phyloP scores from a whole-genome alignment of 768 basidiomycete species.

The Collybiopsis luxurians region DNA sequence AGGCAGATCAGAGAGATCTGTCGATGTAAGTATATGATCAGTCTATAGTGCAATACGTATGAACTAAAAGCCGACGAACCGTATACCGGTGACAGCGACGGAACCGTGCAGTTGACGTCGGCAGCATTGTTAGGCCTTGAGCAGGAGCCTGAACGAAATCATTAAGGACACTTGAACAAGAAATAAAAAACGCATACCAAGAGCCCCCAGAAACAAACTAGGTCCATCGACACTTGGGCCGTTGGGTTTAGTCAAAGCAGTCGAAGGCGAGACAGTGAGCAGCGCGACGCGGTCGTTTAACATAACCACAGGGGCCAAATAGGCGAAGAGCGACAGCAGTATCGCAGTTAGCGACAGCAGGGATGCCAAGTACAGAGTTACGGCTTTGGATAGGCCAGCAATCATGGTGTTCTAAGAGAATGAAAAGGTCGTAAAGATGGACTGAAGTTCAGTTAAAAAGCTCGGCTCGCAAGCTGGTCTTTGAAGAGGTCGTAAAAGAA shows the following conservation, averaged over 20 bases:
- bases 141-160: constrained; percentile 59
- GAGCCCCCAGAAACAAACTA: constrained; percentile 58
- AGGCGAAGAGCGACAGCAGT: constrained; percentile 63
- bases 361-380: constrained; percentile 67
- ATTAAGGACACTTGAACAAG: neutral
- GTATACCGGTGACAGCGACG: constrained; percentile 57
- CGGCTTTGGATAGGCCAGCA: constrained; percentile 63
- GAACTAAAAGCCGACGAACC: constrained; percentile 37
- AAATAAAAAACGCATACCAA: constrained; percentile 43
- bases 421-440: constrained; percentile 10
- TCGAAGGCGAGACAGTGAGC: constrained; percentile 60
- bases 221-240: constrained; percentile 56
- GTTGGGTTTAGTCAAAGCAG: constrained; percentile 31
- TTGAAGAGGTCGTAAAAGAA: constrained; percentile 10
- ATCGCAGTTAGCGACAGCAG: constrained; percentile 63
- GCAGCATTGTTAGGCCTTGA: constrained; percentile 47
- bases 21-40: neutral
- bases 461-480: constrained; percentile 25
- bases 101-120: constrained; percentile 50
- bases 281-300: constrained; percentile 63
- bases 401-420: constrained; percentile 51
- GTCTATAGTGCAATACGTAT: neutral
- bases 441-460: constrained; percentile 11
- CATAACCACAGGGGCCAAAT: constrained; percentile 61
- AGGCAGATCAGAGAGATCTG: constrained; percentile 68